Evolutionary conservation across 2,329 filamentous ascomycete species (phyloP).

Genomic region (Simplicillium sp.): DNA sequence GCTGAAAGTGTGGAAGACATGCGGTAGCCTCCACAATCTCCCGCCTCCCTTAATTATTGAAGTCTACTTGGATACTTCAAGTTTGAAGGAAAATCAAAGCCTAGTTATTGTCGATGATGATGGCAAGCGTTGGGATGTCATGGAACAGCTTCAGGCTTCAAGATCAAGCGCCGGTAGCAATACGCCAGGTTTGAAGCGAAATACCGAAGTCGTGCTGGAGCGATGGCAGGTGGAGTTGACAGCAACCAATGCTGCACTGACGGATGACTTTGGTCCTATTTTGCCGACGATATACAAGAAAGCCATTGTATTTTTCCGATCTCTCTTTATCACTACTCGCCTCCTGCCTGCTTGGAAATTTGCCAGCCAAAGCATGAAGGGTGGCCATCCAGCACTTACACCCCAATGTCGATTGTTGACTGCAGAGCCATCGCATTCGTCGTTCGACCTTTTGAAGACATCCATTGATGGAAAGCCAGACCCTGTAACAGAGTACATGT

Average conservation of each 20-base stretch:
- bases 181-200: conserved; percentile 31
- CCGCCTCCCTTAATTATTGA: conserved; percentile 85
- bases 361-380: conserved; percentile 63
- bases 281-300: conserved; percentile 94
- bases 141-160: conserved; percentile 66
- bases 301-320: conserved; percentile 87
- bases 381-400: conserved; percentile 56
- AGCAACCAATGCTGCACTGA: conserved; percentile 33
- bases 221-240: conserved; percentile 83
- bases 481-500: conserved; percentile 62
- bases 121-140: conserved; percentile 87
- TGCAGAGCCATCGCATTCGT: conserved; percentile 43
- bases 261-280: conserved; percentile 48
- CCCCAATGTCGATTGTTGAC: conserved; percentile 73
- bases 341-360: conserved; percentile 84
- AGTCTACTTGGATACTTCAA: conserved; percentile 73
- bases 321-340: conserved; percentile 72
- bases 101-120: conserved; percentile 80
- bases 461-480: conserved; percentile 27
- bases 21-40: conserved; percentile 65
- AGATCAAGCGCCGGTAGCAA: conserved; percentile 40
- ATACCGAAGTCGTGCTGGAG: conserved; percentile 75
- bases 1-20: conserved; percentile 70
- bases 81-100: conserved; percentile 74
- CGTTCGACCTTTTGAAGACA: conserved; percentile 53